Percentiles rank a stretch among this genome's conserved stretches.
phyloP scores from a whole-genome alignment of 768 basidiomycete species.

The Boletales sp. region DNA sequence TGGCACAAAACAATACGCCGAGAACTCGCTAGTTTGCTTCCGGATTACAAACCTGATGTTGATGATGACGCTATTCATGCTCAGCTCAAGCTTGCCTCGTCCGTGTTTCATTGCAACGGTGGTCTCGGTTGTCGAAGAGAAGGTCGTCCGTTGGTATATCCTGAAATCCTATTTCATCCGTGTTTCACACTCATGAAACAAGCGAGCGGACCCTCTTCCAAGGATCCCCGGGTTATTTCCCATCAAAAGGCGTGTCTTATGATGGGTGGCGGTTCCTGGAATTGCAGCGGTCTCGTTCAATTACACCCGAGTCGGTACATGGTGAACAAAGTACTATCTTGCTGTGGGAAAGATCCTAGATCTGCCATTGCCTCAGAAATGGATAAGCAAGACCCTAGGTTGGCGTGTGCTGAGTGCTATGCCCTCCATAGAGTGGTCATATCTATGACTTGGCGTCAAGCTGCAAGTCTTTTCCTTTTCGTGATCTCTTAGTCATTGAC shows the following conservation, averaged over 20 bases:
- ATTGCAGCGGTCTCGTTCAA: conserved; percentile 15
- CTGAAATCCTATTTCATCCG: conserved; percentile 27
- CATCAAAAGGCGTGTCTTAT: conserved; percentile 17
- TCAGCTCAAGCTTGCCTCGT: conserved; percentile 27
- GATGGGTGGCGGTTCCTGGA: conserved; percentile 26
- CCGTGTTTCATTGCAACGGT: conserved; percentile 23
- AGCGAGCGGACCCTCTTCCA: conserved; percentile 7
- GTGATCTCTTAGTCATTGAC: background rate
- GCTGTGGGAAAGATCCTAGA: conserved; percentile 23
- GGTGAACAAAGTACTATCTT: conserved; percentile 13
- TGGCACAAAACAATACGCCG: conserved; percentile 27
- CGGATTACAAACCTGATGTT: conserved; percentile 14
- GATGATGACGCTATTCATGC: conserved; percentile 14
- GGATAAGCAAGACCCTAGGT: conserved; percentile 18
- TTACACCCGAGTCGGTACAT: conserved; percentile 16
- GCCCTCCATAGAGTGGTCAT: conserved; percentile 1
- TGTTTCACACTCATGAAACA: conserved; percentile 19
- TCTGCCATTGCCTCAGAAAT: conserved; percentile 23
- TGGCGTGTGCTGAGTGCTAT: conserved; percentile 19
- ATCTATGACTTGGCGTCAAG: conserved; percentile 24
- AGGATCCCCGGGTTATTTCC: conserved; percentile 20
- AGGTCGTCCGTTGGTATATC: conserved; percentile 18
- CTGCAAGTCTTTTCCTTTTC: conserved; percentile 11
- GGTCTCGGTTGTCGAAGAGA: conserved; percentile 10
- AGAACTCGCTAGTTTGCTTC: conserved; percentile 26